Evolutionary conservation across 177 flowering plant genomes (phyloP).

Genomic region (Vitis hybrid): DNA sequence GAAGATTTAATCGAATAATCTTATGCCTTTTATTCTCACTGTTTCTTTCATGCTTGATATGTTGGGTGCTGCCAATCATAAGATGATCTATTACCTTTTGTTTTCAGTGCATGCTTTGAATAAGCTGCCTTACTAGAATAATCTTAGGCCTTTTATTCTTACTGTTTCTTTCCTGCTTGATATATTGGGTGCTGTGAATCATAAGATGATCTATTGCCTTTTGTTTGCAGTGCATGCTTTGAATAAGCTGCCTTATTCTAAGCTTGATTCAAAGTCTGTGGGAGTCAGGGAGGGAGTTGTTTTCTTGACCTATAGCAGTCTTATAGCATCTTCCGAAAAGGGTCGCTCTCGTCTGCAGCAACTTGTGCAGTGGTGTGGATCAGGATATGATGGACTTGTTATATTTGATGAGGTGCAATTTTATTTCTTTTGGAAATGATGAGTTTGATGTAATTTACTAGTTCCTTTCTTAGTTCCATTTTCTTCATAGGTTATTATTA

Average conservation of each 20-base stretch:
- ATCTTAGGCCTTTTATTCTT: neutral
- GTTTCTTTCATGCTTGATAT: neutral
- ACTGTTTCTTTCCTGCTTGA: neutral
- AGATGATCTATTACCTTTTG: neutral
- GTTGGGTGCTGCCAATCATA: neutral
- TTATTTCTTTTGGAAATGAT: slow-evolving; percentile 1
- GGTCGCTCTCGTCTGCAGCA: slow-evolving; percentile 95
- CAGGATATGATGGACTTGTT: slow-evolving; percentile 79
- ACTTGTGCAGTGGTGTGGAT: slow-evolving; percentile 93
- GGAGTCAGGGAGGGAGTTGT: slow-evolving; percentile 87
- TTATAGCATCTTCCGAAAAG: slow-evolving; percentile 95
- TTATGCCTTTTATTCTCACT: neutral
- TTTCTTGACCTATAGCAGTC: slow-evolving; percentile 92
- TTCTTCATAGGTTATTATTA: neutral
- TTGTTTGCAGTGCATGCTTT: slow-evolving; percentile 78
- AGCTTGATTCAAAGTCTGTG: slow-evolving; percentile 92
- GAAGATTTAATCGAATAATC: no score
- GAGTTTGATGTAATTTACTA: neutral
- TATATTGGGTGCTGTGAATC: neutral
- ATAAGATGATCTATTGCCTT: neutral
- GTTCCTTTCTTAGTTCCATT: slow-evolving; percentile 1
- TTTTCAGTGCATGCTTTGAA: slow-evolving; percentile 88
- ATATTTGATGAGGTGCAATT: slow-evolving; percentile 87
- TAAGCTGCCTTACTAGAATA: slow-evolving; percentile 55
- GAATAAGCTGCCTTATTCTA: slow-evolving; percentile 95